phyloP scores from a whole-genome alignment of 805 yeast genomes.

The Myxozyma kluyveri region DNA sequence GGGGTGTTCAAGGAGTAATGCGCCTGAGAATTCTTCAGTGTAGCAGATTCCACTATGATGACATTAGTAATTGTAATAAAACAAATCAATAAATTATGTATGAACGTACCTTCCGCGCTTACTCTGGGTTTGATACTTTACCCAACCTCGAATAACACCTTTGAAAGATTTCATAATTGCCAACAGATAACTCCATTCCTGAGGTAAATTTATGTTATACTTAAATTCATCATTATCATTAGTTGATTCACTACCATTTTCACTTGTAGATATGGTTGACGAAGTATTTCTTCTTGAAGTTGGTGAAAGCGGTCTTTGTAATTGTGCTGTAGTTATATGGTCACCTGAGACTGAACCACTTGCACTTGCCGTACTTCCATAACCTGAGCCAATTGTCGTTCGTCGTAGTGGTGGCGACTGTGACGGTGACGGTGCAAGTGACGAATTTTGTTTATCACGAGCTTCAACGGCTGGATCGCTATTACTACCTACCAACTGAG shows the following conservation, averaged over 20 bases:
- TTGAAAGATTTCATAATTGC: conserved; percentile 21
- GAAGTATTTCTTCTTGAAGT: neutral
- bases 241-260: neutral
- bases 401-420: conserved; percentile 1
- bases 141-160: conserved; percentile 26
- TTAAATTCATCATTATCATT: conserved; percentile 8
- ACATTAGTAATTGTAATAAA: neutral
- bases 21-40: conserved; percentile 27
- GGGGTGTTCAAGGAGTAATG: conserved; percentile 16
- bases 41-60: conserved; percentile 19
- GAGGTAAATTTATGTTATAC: conserved; percentile 16
- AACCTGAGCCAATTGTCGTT: too few species aligned
- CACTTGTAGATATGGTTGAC: neutral
- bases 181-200: conserved; percentile 21
- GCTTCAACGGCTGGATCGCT: too few species aligned
- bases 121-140: conserved; percentile 18
- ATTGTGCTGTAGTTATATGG: too few species aligned
- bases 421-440: neutral
- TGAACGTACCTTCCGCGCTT: conserved; percentile 19
- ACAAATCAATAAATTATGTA: neutral
- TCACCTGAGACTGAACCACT: too few species aligned
- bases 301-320: neutral
- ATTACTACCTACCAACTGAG: too few species aligned
- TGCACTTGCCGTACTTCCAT: too few species aligned
- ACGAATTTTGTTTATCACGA: too few species aligned